Base-by-base conservation (phyloP, 208 protist species). In the Acanthamoeba quina region DNA sequence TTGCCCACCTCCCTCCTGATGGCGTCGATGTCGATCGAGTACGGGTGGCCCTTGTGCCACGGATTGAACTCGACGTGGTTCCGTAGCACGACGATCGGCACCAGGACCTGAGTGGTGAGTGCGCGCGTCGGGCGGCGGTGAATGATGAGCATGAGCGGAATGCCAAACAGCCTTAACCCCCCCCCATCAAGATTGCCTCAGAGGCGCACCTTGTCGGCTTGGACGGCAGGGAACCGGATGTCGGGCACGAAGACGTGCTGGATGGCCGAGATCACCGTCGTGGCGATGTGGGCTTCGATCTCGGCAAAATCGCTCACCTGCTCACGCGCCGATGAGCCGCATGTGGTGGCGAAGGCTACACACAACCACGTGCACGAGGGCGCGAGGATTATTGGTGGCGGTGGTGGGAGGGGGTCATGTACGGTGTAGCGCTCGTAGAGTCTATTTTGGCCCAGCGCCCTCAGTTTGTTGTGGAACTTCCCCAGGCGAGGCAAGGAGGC, bases 51-150 rank as follows among this genome's bases (percentile, higher is more conserved):
- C 37, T 49, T 15, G 24, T 52, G 34, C 58, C 24, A 91, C 29
- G 85, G 85, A 24, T 91, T 91, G 85, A 91, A 91, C 41, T 74
- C 58, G 17, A 49, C 47, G 85, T 91, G 85, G n/a, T 91, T 91
- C 34, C 85, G 85, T 4, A 91, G 60, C 26, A 91, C 85, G 41
- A 91, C 62, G 29, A 91, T 68, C 9, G 85, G 85, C 0, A 91
- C 34, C 24, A 91, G 9, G 15, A 91, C 85, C 85, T 91, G 1
- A 5, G 37, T 37, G 37, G 37, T 37, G 3, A 0, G 37, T 37
- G 37, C 37, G 3, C 37, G 37, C 37, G 37, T 3, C 37, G n/a
- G n/a, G n/a, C n/a, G n/a, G n/a, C 37, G 37, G 37, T 37, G 37
- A 37, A 37, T 3, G 37, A 37, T 37, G 37, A 37, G 37, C 37